A percentile compares a stretch with the other conserved stretches of the same genome.
Evolutionary conservation across 75 land plant species (phyloP).

Genomic region (Pinus tabuliformis): DNA sequence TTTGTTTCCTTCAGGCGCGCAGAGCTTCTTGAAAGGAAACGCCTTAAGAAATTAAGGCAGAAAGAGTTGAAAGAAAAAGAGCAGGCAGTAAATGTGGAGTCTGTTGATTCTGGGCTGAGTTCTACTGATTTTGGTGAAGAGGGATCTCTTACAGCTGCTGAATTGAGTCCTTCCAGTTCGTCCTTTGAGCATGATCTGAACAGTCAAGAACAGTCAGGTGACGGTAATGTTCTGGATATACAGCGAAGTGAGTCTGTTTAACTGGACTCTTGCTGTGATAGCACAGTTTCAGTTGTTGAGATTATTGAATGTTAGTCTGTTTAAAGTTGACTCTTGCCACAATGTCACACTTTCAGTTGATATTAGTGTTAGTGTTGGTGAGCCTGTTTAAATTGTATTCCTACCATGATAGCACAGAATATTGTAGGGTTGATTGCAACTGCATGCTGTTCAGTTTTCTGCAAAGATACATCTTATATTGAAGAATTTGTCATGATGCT

Average conservation of each 20-base stretch:
- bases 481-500: background rate
- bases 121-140: background rate
- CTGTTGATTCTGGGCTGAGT: background rate
- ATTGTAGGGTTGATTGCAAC: background rate
- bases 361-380: too few relatives aligned
- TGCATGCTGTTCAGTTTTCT: conserved; percentile 2
- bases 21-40: conserved; percentile 48
- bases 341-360: background rate
- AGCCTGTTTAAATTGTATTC: too few relatives aligned
- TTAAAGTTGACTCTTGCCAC: background rate
- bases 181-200: conserved; percentile 9
- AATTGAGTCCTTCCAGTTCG: conserved; percentile 11
- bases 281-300: background rate
- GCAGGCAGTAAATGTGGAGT: conserved; percentile 8
- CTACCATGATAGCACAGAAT: too few relatives aligned
- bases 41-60: conserved; percentile 58
- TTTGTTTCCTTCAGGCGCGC: conserved; percentile 35
- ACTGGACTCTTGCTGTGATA: background rate
- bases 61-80: conserved; percentile 53
- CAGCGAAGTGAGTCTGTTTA: conserved; percentile 4
- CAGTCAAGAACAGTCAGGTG: background rate
- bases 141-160: conserved; percentile 3
- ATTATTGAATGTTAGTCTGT: background rate
- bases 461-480: background rate
- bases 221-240: background rate